These are phyloP conservation scores for Blastobotrys persicus DNA, from an alignment of 1,139 yeast genomes.

Conservation along the genomic window DNA sequence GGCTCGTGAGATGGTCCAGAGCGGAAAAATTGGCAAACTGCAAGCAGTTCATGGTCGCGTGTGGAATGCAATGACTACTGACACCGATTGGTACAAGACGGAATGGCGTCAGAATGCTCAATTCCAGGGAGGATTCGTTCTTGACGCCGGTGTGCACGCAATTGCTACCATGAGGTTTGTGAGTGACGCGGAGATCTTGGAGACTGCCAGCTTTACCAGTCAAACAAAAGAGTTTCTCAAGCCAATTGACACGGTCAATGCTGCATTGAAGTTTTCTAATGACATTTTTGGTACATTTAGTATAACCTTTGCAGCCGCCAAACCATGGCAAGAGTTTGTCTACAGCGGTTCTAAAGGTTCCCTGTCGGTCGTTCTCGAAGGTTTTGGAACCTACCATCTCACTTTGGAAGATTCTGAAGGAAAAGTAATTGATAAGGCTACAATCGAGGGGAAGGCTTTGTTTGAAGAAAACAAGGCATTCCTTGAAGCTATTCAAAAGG, in stretches of 20 bases:
- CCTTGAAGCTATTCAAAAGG: conserved; percentile 17
- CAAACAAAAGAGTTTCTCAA: conserved; percentile 19
- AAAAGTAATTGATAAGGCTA: conserved; percentile 1
- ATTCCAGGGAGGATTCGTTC: conserved; percentile 30
- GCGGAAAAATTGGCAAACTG: conserved; percentile 10
- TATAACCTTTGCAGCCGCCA: conserved; percentile 20
- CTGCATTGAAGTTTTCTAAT: conserved; percentile 18
- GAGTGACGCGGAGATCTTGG: conserved; percentile 18
- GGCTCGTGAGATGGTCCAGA: conserved; percentile 5
- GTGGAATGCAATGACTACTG: background rate
- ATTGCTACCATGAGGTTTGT: conserved; percentile 25
- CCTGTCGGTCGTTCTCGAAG: conserved; percentile 1
- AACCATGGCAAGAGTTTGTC: conserved; percentile 1
- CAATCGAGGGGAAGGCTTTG: conserved; percentile 12
- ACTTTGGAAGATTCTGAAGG: conserved; percentile 16
- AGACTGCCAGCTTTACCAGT: conserved; percentile 18
- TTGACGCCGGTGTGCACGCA: conserved; percentile 31
- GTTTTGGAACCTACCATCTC: conserved; percentile 5
- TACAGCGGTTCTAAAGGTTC: conserved; percentile 1
- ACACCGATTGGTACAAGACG: conserved; percentile 22
- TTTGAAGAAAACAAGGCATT: conserved; percentile 22
- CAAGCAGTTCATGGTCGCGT: conserved; percentile 7
- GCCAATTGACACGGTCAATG: conserved; percentile 25
- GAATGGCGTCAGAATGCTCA: conserved; percentile 29
- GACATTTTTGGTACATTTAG: conserved; percentile 22